Conservation (phyloP, 345 rosid species). For the Murraya koenigii region DNA sequence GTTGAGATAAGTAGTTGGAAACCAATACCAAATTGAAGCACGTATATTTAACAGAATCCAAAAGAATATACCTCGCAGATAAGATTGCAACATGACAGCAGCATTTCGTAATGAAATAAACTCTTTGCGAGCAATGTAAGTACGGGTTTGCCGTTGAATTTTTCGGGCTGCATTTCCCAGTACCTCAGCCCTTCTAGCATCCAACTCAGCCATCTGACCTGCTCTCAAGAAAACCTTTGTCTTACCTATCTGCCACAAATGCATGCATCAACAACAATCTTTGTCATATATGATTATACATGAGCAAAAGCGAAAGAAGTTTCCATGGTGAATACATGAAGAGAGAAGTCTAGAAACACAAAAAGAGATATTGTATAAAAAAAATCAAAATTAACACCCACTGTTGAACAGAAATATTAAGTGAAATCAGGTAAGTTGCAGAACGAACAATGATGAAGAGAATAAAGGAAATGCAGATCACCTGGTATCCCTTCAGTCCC, state of each 20-base stretch:
- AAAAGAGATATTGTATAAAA: neutral
- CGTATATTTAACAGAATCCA: neutral
- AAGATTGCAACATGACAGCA: constrained; percentile 67
- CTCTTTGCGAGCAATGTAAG: constrained; percentile 71
- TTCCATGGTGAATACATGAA: neutral
- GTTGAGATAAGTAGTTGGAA: neutral
- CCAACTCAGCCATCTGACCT: constrained; percentile 99
- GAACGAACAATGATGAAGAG: neutral
- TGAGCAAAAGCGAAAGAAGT: neutral
- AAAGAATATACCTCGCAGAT: constrained; percentile 62
- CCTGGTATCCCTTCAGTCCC: constrained; percentile 96
- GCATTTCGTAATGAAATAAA: constrained; percentile 63
- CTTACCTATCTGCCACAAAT: constrained; percentile 75
- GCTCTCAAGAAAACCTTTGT: constrained; percentile 92
- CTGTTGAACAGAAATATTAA: neutral
- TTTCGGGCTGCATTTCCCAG: constrained; percentile 94
- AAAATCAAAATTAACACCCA: neutral
- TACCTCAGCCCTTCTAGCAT: constrained; percentile 92
- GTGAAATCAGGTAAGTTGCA: constrained; percentile 2
- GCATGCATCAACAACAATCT: constrained; percentile 12
- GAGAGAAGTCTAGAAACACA: neutral
- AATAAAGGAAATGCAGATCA: constrained; percentile 24
- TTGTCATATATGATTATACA: neutral
- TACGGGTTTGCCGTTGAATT: constrained; percentile 74
- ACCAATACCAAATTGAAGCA: neutral